Conservation (phyloP, 768 basidiomycete genomes). For the Glaciozyma martinii region DNA sequence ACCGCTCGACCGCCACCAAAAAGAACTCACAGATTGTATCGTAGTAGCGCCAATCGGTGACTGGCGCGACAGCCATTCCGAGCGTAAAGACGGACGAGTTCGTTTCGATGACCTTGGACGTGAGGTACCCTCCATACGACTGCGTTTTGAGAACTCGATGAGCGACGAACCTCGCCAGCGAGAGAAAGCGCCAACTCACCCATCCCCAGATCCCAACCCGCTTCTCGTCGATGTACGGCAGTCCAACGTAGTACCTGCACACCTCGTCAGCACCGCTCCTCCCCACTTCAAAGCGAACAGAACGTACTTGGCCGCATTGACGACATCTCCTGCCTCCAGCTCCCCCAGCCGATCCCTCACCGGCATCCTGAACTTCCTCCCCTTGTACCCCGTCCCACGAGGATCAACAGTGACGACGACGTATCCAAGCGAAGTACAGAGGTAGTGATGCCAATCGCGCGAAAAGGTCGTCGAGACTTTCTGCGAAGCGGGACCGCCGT, state of each 20-base stretch:
- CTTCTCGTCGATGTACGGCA: conserved; percentile 75
- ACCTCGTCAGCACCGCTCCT: not conserved
- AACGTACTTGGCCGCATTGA: conserved; percentile 71
- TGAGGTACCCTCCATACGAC: conserved; percentile 97
- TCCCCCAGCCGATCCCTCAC: conserved; percentile 83
- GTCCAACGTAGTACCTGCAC: conserved; percentile 69
- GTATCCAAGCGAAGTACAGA: conserved; percentile 71
- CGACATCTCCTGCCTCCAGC: conserved; percentile 81
- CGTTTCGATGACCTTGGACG: conserved; percentile 82
- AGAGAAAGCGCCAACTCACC: conserved; percentile 48
- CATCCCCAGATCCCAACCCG: conserved; percentile 97
- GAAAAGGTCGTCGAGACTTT: conserved; percentile 53
- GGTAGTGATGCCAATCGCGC: conserved; percentile 78
- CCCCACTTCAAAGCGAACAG: not conserved
- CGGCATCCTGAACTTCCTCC: conserved; percentile 69
- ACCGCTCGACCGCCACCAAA: not conserved
- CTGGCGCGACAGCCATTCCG: conserved; percentile 87
- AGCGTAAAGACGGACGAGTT: conserved; percentile 80
- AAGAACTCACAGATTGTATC: conserved; percentile 60
- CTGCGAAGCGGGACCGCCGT: conserved; percentile 86
- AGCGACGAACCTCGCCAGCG: not conserved
- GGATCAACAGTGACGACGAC: conserved; percentile 84
- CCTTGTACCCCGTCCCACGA: conserved; percentile 86
- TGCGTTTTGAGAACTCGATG: conserved; percentile 35
- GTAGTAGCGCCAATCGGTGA: conserved; percentile 46